Evolutionary conservation across 805 yeast species (phyloP).

Genomic region (Spathaspora boniae): DNA sequence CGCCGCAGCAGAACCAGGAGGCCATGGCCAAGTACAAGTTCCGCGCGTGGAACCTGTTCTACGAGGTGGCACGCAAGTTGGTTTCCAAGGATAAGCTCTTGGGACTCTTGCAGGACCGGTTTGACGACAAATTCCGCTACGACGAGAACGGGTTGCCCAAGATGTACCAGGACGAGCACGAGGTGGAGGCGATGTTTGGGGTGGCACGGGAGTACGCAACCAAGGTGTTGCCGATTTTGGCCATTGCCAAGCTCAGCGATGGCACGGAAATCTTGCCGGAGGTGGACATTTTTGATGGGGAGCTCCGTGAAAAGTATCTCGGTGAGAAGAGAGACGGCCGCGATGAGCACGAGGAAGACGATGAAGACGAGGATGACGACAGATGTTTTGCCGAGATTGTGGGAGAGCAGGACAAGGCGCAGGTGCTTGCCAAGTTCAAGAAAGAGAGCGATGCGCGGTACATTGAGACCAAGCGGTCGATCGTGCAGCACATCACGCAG

Average conservation of each 20-base stretch:
- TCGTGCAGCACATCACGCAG: slow-evolving; percentile 69
- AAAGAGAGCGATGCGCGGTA: slow-evolving; percentile 75
- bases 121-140: slow-evolving; percentile 80
- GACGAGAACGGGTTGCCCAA: slow-evolving; percentile 80
- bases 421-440: slow-evolving; percentile 57
- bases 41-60: slow-evolving; percentile 64
- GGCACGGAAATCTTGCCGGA: slow-evolving; percentile 62
- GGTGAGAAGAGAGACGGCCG: slow-evolving; percentile 14
- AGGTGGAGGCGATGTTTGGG: slow-evolving; percentile 64
- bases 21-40: slow-evolving; percentile 44
- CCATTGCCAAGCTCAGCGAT: slow-evolving; percentile 50
- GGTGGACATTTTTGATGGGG: slow-evolving; percentile 37
- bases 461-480: slow-evolving; percentile 85
- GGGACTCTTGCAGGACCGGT: slow-evolving; percentile 66
- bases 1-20: slow-evolving; percentile 36
- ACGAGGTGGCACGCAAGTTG: slow-evolving; percentile 55
- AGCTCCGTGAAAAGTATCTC: slow-evolving; percentile 17
- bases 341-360: slow-evolving; percentile 22
- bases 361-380: slow-evolving; percentile 22
- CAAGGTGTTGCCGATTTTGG: slow-evolving; percentile 54
- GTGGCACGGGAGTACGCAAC: slow-evolving; percentile 59
- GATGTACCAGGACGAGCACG: slow-evolving; percentile 70
- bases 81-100: slow-evolving; percentile 65
- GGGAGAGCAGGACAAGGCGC: slow-evolving; percentile 52
- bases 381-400: slow-evolving; percentile 56